Conservation (phyloP, 768 basidiomycete species). For the Naematelia encephala region DNA sequence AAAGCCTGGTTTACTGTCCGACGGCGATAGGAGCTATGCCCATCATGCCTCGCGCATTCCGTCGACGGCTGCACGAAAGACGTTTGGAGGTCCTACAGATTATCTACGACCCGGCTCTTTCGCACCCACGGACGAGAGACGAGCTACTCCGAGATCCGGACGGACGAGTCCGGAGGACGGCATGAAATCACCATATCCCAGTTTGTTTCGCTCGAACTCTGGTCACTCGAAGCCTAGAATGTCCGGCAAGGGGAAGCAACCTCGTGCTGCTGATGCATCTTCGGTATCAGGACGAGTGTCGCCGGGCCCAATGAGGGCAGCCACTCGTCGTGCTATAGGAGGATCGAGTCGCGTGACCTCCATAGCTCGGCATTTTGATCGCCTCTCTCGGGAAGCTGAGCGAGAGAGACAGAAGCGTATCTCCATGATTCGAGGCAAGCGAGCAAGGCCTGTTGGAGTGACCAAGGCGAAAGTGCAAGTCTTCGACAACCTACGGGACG, state of each 20-base stretch:
- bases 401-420: constrained; percentile 60
- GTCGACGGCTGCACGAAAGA: constrained; percentile 12
- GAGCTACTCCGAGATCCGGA: background rate
- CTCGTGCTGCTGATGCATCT: constrained; percentile 17
- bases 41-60: constrained; percentile 74
- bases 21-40: constrained; percentile 87
- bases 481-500: constrained; percentile 84
- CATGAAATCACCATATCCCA: background rate
- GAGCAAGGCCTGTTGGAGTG: constrained; percentile 84
- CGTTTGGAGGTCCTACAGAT: constrained; percentile 7
- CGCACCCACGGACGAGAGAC: background rate
- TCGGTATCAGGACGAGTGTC: constrained; percentile 15
- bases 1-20: constrained; percentile 64
- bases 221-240: constrained; percentile 23
- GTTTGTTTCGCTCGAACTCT: background rate
- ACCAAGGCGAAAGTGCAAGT: constrained; percentile 84
- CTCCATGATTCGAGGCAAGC: constrained; percentile 77
- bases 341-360: constrained; percentile 66
- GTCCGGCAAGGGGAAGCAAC: constrained; percentile 45
- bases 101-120: constrained; percentile 12
- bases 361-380: constrained; percentile 86
- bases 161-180: constrained; percentile 4
- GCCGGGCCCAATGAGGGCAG: constrained; percentile 29
- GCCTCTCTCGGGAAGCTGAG: constrained; percentile 63
- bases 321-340: constrained; percentile 59